These are phyloP conservation scores for Candida loeiensis DNA, from an alignment of 805 yeast species.

Conservation along the genomic window DNA sequence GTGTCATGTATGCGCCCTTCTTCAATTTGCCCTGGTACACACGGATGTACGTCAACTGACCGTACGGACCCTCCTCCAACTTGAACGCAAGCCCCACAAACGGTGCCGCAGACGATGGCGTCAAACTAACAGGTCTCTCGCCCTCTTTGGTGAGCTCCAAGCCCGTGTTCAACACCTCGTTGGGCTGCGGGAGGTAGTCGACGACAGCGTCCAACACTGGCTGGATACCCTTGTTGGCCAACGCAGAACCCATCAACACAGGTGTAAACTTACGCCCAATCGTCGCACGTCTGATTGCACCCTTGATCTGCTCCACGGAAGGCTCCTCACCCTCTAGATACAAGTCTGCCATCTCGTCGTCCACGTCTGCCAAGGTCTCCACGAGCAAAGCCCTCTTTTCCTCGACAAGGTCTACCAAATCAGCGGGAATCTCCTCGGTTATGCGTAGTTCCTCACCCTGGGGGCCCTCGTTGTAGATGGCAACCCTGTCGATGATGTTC, in stretches of 20 bases:
- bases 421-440: slow-evolving; percentile 68
- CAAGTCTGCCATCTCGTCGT: slow-evolving; percentile 93
- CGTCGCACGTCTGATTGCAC: slow-evolving; percentile 90
- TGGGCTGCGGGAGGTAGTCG: slow-evolving; percentile 93
- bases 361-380: slow-evolving; percentile 96
- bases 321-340: slow-evolving; percentile 90
- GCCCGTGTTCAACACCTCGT: slow-evolving; percentile 88
- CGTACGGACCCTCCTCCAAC: slow-evolving; percentile 96
- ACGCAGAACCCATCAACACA: slow-evolving; percentile 99
- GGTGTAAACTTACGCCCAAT: slow-evolving; percentile 96
- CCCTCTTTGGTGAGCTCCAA: slow-evolving; percentile 61
- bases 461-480: slow-evolving; percentile 81
- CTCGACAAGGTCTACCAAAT: slow-evolving; percentile 75
- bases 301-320: slow-evolving; percentile 73
- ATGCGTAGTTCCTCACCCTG: slow-evolving; percentile 79
- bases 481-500: slow-evolving; percentile 83
- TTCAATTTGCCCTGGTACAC: slow-evolving; percentile 94
- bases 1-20: slow-evolving; percentile 85
- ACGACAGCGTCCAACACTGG: slow-evolving; percentile 94
- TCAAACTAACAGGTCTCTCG: slow-evolving; percentile 59
- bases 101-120: slow-evolving; percentile 71
- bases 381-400: slow-evolving; percentile 84
- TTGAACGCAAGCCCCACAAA: slow-evolving; percentile 98
- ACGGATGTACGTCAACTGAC: slow-evolving; percentile 94
- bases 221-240: slow-evolving; percentile 95